These are phyloP conservation scores for Fusarium virguliforme DNA, from an alignment of 2,329 filamentous ascomycete genomes.

Conservation along the genomic window DNA sequence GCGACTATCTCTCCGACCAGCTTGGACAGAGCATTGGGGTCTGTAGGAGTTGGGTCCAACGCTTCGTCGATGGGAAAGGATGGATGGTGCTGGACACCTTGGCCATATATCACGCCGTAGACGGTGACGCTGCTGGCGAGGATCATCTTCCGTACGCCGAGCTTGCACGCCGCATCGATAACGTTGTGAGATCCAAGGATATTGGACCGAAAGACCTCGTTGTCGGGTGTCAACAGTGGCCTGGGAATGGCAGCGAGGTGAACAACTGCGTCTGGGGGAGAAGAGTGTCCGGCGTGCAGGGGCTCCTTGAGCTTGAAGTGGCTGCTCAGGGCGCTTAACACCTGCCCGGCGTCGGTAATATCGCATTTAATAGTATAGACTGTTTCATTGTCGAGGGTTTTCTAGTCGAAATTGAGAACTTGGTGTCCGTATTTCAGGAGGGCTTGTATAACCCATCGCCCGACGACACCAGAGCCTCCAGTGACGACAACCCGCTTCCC, in stretches of 20 bases:
- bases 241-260: neutral
- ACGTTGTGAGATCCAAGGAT: neutral
- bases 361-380: neutral
- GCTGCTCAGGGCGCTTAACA: neutral
- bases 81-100: neutral
- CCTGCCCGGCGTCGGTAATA: neutral
- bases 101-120: neutral
- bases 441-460: neutral
- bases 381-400: neutral
- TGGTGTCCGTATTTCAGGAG: neutral
- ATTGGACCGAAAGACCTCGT: constrained; percentile 1
- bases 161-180: constrained; percentile 1
- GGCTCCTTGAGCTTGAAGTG: constrained; percentile 6
- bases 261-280: neutral
- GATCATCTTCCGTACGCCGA: neutral
- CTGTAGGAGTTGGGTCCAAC: neutral
- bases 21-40: neutral
- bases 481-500: neutral
- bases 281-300: neutral
- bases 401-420: neutral
- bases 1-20: neutral
- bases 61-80: constrained; percentile 2
- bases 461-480: constrained; percentile 1
- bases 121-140: constrained; percentile 2
- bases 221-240: neutral